Base-by-base conservation (phyloP, 2,329 filamentous ascomycete species). In the Leptographium procerum region DNA sequence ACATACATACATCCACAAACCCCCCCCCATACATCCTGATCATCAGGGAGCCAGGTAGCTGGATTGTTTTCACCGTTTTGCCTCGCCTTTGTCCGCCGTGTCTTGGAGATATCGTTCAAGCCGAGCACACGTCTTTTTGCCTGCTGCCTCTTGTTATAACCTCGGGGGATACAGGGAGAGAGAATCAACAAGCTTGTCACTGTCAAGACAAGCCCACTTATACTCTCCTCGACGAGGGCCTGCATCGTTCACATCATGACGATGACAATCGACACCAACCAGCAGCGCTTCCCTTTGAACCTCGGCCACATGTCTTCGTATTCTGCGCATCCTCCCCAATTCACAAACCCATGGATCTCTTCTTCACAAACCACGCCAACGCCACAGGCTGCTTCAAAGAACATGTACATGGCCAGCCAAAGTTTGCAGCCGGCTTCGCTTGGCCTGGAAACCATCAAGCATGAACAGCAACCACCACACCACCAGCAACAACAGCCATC, bases 201-300 rank as follows among this genome's bases (percentile, higher is more conserved):
- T 43, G 40, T n/a, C 19, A 43, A 43, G 40, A 43, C 40, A 43
- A 43, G 40, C 8, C 40, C 40, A 3, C 19, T n/a, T 3, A 43
- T n/a, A 40, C 36, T 40, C 36, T 40, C 40, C 16, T 43, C 40
- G 22, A 14, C 6, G 52, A 53, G 52, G n/a, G 31, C 52, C 13
- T 47, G n/a, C 31, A 14, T 13, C n/a, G 16, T 28, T 50, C 43
- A 65, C 75, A 84, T 73, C 73, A 96, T 96, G 91, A 94, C 90
- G 76, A 95, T 96, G 90, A 89, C 91, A 73, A 84, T 96, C 78
- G 90, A 96, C 77, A 84, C 85, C 69, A 88, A 91, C 73, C 90
- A 92, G 76, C 89, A 85, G 77, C 83, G 84, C 72, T 89, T 87
- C 69, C 82, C 81, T 70, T 74, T 95, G 77, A 84, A 83, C 72